Base-by-base conservation (phyloP, 2,329 filamentous ascomycete genomes). In the Penicillium hordei region DNA sequence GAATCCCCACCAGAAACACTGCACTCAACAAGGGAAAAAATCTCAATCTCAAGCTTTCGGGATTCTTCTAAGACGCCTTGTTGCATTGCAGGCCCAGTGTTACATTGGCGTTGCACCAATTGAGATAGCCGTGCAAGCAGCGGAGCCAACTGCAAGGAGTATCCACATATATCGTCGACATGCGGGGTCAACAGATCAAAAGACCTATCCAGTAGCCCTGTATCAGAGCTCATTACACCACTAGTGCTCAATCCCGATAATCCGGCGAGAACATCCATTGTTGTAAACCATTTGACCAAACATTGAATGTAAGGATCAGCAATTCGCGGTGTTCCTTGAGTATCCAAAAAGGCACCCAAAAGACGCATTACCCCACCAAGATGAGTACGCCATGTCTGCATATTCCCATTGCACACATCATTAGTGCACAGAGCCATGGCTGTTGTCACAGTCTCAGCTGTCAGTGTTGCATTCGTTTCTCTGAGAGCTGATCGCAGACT, bases 371-470 rank as follows among this genome's bases (percentile, higher is more conserved):
- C 66, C 1, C 69, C 70, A 9, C 49, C 52, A n/a, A 71, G 59
- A 58, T 71, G 70, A 7, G 62, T 64, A 8, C 61, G 50, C 66
- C 69, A 70, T 29, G 65, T 55, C 12, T 66, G 57, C 58, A 68
- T 64, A 34, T 71, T 67, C 1, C 70, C 70, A 56, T 72, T 70
- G 31, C 69, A 72, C n/a, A 72, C 68, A 63, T 72, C 70, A 52
- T 70, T 71, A 2, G 69, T 72, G 50, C 70, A 72, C 7, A 72
- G 48, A 3, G 65, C 60, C 63, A 72, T 70, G 23, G 70, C 70
- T 19, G 70, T 70, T 12, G 63, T 65, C 13, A 67, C 52, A 13
- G 65, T 70, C 43, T 70, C 64, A 4, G 64, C 46, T n/a, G 58
- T 66, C 13, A 66, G 42, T 15, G 50, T 56, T 31, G 60, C 57